A percentile compares a stretch with the other conserved stretches of the same genome.
Evolutionary conservation across 208 protist species (phyloP).

Genomic region (Trypanosomatidae sp.): DNA sequence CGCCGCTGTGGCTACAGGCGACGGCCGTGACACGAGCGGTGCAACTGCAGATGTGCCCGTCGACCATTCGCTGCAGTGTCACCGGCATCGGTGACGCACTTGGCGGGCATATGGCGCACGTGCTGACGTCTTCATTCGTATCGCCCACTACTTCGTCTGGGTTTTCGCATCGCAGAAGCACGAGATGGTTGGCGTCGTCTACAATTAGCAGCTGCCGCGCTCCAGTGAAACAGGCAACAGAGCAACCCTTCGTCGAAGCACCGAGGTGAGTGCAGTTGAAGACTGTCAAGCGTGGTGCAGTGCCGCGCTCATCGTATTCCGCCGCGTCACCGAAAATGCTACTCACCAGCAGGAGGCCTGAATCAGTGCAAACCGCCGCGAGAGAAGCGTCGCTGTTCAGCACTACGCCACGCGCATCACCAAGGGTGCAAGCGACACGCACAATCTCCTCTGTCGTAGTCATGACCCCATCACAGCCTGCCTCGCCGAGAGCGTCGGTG

Average conservation of each 20-base stretch:
- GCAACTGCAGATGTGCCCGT: constrained; percentile 59
- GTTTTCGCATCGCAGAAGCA: constrained; percentile 11
- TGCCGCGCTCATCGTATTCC: background rate
- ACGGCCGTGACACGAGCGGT: constrained; percentile 31
- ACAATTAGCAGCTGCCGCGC: constrained; percentile 9
- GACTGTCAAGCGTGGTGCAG: background rate
- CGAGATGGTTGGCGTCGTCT: constrained; percentile 29
- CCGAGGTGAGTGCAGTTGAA: constrained; percentile 15
- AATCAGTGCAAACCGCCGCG: constrained; percentile 4
- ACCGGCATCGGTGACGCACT: background rate
- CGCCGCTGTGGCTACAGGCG: constrained; percentile 35
- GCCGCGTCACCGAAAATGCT: background rate
- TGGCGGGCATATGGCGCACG: background rate
- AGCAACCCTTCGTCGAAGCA: constrained; percentile 17
- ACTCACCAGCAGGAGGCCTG: constrained; percentile 11
- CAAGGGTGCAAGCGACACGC: constrained; percentile 8
- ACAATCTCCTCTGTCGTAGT: constrained; percentile 4
- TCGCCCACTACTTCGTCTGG: background rate
- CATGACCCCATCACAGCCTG: background rate
- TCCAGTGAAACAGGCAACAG: constrained; percentile 20
- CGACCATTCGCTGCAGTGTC: constrained; percentile 36
- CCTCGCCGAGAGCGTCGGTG: background rate
- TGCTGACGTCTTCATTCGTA: background rate
- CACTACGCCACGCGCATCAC: constrained; percentile 5
- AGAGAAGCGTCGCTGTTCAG: constrained; percentile 16